Evolutionary conservation across 306 rosid species (phyloP), one percentile per base, ranked within the genome.

Genomic region (Inga leiocalycina): DNA sequence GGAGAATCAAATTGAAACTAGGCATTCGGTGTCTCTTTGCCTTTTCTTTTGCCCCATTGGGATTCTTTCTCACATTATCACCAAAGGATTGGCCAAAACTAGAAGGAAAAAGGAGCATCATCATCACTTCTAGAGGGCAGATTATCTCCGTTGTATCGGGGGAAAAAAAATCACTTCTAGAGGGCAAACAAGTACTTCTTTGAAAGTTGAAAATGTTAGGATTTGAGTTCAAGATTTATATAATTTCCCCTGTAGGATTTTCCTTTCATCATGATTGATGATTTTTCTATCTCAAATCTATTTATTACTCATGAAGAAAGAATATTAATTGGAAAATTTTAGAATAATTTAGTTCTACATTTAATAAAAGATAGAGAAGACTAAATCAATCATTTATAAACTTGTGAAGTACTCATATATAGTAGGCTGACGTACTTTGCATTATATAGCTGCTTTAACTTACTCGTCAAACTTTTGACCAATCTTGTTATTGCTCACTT

Each of bases 31-130:
- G 77, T 92, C 92, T 30, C 86, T 96, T 75, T 93, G 99, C 85
- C 90, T 96, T 80, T 89, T 96, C 85, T 91, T 89, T 84, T 96
- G 99, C 48, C 99, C 98, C 30, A 72, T 92, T 82, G 99, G 99
- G 88, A 91, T 96, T 84, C 89, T 94, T 69, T 61, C 91, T 79
- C 99, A 96, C 89, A 75, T 75, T 80, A 82, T 95, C 84, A 95
- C 99, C 83, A 95, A 93, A 82, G 92, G 93, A 71, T 59, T 96
- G 83, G 84, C 90, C 78, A 81, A 65, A 88, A 71, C 84, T 75
- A 74, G 74, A 44, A 83, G 82, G 76, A 82, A 62, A 66, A 84
- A 84, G 77, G 71, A 85, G 77, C 91, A 68, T 73, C 91, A 68
- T 73, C 91, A 62, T 65, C 62, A 78, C 62, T 69, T 83, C 51